phyloP scores from a whole-genome alignment of 2,329 filamentous ascomycete species.

The Penicillium paneum region DNA sequence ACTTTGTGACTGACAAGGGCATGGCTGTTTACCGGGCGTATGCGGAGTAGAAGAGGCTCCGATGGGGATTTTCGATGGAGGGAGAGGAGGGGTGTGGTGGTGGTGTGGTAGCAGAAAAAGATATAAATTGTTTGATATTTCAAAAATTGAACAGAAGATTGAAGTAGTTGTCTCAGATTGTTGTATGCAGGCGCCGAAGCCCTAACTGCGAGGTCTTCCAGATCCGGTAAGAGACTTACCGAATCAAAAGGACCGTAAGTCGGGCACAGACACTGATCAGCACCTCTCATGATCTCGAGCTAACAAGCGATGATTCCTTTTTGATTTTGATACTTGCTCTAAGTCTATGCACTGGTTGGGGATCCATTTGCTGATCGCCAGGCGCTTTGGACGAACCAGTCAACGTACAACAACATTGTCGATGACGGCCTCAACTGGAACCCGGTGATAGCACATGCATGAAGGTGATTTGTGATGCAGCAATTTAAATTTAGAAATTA shows the following conservation, averaged over 20 bases:
- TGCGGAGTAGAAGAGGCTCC: conserved; percentile 28
- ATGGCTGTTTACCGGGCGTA: conserved; percentile 51
- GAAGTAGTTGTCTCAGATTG: not conserved
- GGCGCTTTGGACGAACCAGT: conserved; percentile 16
- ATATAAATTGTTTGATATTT: not conserved
- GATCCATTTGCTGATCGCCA: conserved; percentile 1
- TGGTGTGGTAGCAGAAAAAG: too few species aligned
- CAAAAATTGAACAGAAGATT: not conserved
- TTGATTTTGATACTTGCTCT: not conserved
- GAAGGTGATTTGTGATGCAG: conserved; percentile 5
- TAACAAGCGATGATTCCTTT: not conserved
- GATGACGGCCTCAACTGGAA: not conserved
- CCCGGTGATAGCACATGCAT: not conserved
- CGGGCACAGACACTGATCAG: not conserved
- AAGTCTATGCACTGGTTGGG: not conserved
- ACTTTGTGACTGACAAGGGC: conserved; percentile 44
- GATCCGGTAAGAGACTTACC: not conserved
- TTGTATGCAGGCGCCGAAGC: conserved; percentile 1
- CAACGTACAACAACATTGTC: conserved; percentile 9
- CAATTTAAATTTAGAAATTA: conserved; percentile 4
- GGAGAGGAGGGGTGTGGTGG: too few species aligned
- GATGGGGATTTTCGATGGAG: not conserved
- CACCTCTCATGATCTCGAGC: not conserved
- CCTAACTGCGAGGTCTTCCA: not conserved
- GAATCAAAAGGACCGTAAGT: not conserved